Base-by-base conservation (phyloP, 352 stramenopile species). In the Phytophthora pseudosyringae region DNA sequence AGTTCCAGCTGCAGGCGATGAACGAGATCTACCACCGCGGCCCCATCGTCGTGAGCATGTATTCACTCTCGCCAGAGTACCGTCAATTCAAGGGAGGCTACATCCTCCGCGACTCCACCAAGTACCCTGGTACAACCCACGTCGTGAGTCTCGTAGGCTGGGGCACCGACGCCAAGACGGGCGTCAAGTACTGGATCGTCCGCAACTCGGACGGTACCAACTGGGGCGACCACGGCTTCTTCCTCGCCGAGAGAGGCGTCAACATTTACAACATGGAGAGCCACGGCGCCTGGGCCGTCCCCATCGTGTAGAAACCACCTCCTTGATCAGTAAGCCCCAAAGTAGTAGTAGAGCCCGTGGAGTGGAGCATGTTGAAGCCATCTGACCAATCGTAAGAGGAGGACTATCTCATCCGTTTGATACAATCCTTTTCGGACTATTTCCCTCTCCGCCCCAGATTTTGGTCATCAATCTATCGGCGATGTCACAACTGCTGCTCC, bases 11-110 rank as follows among this genome's bases (percentile, higher is more conserved):
- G 29, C 79, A 90, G 35, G 84, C 81, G 25, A 98, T 98, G 88
- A 95, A 97, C 32, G 97, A 99, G 81, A 98, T 99, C 53, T 98
- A 98, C 71, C 91, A 94, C 26, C 92, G 96, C 49, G 96, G 96
- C 5, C 95, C 95, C 26, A 97, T 98, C 53, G 90, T 97, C 47
- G 95, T 97, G 67, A 97, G 87, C 50, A 97, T 99, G 73, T 92
- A 91, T 75, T 93, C 85, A 53, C 62, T 87, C 26, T 78, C 85
- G 4, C 72, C 66, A 13, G 83, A 92, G 52, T 91, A 91, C 63
- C 72, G 65, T 29, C 81, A 97, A 40, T 98, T 98, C 80, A 91
- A 84, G 21, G 95, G 94, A 39, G 97, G 95, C 41, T 93, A 87
- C 44, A 87, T 98, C 47, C 72, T 98, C 13, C 82, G 91, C n/a